phyloP scores from a whole-genome alignment of 139 green algal species.

The Edaphochlamys debaryana region DNA sequence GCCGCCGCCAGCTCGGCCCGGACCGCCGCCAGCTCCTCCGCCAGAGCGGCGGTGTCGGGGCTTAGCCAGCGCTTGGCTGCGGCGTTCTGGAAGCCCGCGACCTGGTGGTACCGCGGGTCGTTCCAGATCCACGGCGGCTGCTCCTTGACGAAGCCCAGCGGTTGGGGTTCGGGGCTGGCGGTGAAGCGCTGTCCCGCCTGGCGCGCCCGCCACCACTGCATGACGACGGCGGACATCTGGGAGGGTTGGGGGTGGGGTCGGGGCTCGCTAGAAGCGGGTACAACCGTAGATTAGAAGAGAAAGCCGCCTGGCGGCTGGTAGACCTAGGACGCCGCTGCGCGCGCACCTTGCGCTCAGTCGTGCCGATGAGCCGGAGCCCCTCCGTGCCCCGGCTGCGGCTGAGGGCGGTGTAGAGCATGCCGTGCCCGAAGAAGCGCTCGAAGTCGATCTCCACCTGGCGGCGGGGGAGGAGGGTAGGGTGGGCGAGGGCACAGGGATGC shows the following conservation, averaged over 20 bases:
- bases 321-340: background rate
- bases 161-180: too few relatives aligned
- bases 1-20: too few relatives aligned
- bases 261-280: background rate
- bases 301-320: background rate
- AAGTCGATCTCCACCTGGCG: constrained; percentile 15
- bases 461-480: too few relatives aligned
- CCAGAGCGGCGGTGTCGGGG: too few relatives aligned
- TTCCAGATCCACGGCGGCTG: too few relatives aligned
- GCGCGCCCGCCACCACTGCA: background rate
- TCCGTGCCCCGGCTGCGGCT: constrained; percentile 58
- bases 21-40: too few relatives aligned
- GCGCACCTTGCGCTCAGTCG: background rate
- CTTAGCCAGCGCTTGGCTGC: too few relatives aligned
- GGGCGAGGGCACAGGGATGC: background rate
- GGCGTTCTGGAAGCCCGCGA: too few relatives aligned
- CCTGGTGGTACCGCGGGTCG: too few relatives aligned
- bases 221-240: background rate
- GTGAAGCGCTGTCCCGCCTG: too few relatives aligned
- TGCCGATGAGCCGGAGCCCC: background rate
- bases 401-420: constrained; percentile 81
- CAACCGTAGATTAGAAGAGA: background rate
- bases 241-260: background rate
- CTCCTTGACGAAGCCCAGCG: too few relatives aligned
- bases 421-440: constrained; percentile 48